These are phyloP conservation scores for Ganoderma sinense DNA, from an alignment of 1,284 basidiomycete genomes.

Conservation along the genomic window DNA sequence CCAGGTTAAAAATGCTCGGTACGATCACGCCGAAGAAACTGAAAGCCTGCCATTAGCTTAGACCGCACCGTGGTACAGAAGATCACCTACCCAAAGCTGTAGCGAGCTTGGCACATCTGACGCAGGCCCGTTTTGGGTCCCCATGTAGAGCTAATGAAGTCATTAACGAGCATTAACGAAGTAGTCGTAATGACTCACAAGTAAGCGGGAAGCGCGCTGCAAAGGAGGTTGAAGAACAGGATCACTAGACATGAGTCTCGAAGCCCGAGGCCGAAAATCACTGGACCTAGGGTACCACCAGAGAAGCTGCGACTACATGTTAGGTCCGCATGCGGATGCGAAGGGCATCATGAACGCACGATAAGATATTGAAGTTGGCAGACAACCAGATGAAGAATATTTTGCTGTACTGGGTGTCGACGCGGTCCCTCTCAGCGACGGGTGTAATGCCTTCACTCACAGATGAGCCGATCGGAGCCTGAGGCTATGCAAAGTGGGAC, in stretches of 20 bases:
- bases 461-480: neutral
- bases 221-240: slow-evolving; percentile 78
- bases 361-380: slow-evolving; percentile 76
- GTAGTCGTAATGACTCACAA: slow-evolving; percentile 49
- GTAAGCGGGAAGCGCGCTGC: slow-evolving; percentile 62
- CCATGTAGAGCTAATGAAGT: slow-evolving; percentile 71
- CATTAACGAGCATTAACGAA: neutral
- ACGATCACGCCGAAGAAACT: slow-evolving; percentile 71
- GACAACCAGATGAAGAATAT: slow-evolving; percentile 83
- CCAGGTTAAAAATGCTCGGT: slow-evolving; percentile 67
- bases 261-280: slow-evolving; percentile 71
- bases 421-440: slow-evolving; percentile 56
- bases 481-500: neutral
- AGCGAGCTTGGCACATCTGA: slow-evolving; percentile 87
- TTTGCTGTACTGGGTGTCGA: slow-evolving; percentile 70
- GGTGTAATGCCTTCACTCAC: slow-evolving; percentile 55
- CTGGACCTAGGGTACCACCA: slow-evolving; percentile 75
- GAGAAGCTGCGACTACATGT: slow-evolving; percentile 61
- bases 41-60: neutral
- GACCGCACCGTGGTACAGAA: neutral
- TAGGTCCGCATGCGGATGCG: neutral
- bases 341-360: slow-evolving; percentile 50
- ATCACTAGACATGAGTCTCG: slow-evolving; percentile 79
- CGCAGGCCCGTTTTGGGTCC: slow-evolving; percentile 88
- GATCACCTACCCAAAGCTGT: slow-evolving; percentile 73